Base-by-base conservation (phyloP, 441 rosid genomes). In the Monsonia emarginata region DNA sequence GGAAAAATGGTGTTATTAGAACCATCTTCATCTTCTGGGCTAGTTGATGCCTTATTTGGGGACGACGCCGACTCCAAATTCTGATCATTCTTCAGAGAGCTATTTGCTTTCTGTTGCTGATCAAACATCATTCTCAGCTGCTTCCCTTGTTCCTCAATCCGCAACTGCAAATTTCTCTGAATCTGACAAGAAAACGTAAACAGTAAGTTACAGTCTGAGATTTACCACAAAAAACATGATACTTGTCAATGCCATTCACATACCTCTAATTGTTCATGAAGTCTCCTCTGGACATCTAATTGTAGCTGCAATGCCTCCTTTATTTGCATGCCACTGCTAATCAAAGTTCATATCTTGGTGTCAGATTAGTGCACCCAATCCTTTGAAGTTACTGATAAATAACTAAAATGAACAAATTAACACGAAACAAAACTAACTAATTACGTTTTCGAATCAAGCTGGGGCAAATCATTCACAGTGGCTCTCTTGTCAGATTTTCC, bases 191-290 rank as follows among this genome's bases (percentile, higher is more conserved):
- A 10, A 28, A 31, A 21, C 8, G 11, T 48, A 48, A 48, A 19
- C 34, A 31, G 7, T 3, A 5, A 19, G 56, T 18, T 48, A 48
- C 1, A 48, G 56, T 19, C 56, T 19, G 25, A 18, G 6, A 19
- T 19, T 18, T 1, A 19, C 4, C 24, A 48, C 56, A 48, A 18
- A 7, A 48, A 24, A 5, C 19, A 25, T 48, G 6, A 48, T 48
- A 5, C n/a, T n/a, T n/a, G n/a, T n/a, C n/a, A n/a, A n/a, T 48
- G 24, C 25, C 24, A 16, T 38, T 18, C 5, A 14, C 13, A 13
- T 84, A 90, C 97, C 93, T 88, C 95, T 70, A 93, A 69, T 74
- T 90, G 98, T 68, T 93, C 96, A 40, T 90, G 95, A 52, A 93
- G 90, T 76, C 82, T 84, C 85, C 84, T 82, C 69, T 93, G 97